phyloP scores from a whole-genome alignment of 768 basidiomycete genomes.

The Astraeus odoratus region DNA sequence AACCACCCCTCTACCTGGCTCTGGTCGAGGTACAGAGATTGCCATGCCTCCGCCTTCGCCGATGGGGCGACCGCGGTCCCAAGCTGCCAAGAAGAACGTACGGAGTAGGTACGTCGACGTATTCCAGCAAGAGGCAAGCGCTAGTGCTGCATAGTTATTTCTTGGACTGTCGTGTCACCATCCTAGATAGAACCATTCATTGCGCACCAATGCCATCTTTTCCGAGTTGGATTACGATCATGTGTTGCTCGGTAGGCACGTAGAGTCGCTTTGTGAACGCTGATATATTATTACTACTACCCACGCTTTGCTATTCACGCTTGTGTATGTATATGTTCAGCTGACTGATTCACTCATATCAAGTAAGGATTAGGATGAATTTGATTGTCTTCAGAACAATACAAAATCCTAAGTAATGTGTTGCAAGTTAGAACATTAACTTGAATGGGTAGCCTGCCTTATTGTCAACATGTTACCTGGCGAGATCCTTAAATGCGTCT shows the following conservation, averaged over 20 bases:
- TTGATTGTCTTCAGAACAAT: not conserved
- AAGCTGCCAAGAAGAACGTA: constrained; percentile 64
- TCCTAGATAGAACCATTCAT: constrained; percentile 15
- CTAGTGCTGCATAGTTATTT: constrained; percentile 16
- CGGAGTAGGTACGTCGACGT: constrained; percentile 88
- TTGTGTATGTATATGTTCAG: not conserved
- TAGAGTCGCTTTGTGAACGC: not conserved
- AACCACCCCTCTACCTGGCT: constrained; percentile 20
- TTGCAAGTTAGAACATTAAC: constrained; percentile 47
- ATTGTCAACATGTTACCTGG: constrained; percentile 3
- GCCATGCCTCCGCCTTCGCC: constrained; percentile 23
- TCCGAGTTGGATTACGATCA: not conserved
- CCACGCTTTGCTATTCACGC: not conserved
- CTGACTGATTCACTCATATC: not conserved
- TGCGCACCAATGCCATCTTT: not conserved
- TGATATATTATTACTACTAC: not conserved
- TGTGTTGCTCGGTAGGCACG: not conserved
- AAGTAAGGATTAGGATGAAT: constrained; percentile 1
- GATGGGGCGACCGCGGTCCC: constrained; percentile 46
- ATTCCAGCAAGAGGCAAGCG: constrained; percentile 51
- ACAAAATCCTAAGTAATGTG: not conserved
- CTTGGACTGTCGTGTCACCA: constrained; percentile 6
- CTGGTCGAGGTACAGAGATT: not conserved
- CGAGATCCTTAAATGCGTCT: constrained; percentile 8
- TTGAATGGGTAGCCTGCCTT: constrained; percentile 72